Evolutionary conservation across 2,329 filamentous ascomycete species (phyloP).

Genomic region (Aureobasidium uvarum): DNA sequence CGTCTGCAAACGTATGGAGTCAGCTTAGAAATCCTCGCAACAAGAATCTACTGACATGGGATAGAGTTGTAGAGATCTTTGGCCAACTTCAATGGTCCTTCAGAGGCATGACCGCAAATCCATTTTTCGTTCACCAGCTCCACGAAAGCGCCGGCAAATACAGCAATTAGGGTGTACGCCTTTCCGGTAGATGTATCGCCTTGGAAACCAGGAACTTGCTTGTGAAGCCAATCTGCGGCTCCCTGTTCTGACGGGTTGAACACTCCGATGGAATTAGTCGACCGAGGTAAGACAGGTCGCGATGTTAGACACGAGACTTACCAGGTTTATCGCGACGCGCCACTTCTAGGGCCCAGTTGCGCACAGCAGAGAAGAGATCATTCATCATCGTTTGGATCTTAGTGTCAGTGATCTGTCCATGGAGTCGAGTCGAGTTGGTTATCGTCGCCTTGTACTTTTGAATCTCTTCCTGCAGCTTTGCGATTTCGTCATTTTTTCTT

Average conservation of each 20-base stretch:
- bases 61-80: too few species aligned
- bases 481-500: not conserved
- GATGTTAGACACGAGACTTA: not conserved
- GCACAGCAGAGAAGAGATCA: not conserved
- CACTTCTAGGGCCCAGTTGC: not conserved
- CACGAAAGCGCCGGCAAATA: too few species aligned
- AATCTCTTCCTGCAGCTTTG: not conserved
- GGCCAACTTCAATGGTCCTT: too few species aligned
- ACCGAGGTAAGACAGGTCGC: not conserved
- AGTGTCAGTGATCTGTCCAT: not conserved
- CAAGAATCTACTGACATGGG: too few species aligned
- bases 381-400: not conserved
- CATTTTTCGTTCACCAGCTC: too few species aligned
- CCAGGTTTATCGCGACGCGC: not conserved
- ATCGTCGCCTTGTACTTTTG: not conserved
- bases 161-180: too few species aligned
- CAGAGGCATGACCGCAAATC: too few species aligned
- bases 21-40: too few species aligned
- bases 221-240: too few species aligned
- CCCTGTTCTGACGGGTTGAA: not conserved
- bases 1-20: not conserved
- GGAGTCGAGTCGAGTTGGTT: not conserved
- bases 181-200: too few species aligned
- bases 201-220: too few species aligned
- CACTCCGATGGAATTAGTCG: not conserved